phyloP scores from a whole-genome alignment of 148 eudicot genomes.

The Camellia japonica region DNA sequence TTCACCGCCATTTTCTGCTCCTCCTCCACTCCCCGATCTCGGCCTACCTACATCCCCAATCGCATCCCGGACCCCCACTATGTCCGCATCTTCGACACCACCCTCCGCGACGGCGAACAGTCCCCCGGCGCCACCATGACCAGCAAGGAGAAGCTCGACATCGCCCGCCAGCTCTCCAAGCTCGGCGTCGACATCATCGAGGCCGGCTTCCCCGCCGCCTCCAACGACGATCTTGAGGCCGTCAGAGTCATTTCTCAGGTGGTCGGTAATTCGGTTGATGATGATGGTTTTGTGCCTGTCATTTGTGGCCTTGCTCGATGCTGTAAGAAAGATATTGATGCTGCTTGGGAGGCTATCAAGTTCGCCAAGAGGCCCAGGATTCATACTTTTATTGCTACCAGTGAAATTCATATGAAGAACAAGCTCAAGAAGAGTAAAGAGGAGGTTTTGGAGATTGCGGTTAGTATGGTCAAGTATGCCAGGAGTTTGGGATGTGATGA shows the following conservation, averaged over 20 bases:
- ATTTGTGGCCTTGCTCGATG: conserved; percentile 92
- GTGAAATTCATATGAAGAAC: conserved; percentile 90
- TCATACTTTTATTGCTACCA: conserved; percentile 89
- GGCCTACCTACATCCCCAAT: conserved; percentile 67
- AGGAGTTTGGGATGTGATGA: conserved; percentile 89
- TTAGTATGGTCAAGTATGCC: conserved; percentile 80
- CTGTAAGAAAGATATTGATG: conserved; percentile 73
- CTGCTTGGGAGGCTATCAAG: conserved; percentile 87
- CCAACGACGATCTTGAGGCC: conserved; percentile 75
- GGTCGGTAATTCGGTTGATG: conserved; percentile 55
- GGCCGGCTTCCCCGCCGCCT: conserved; percentile 92
- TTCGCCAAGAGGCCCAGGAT: conserved; percentile 74
- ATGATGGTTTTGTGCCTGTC: conserved; percentile 67
- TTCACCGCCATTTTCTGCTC: conserved; percentile 23
- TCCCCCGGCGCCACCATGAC: conserved; percentile 97
- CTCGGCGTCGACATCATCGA: conserved; percentile 89
- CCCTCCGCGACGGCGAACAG: conserved; percentile 91
- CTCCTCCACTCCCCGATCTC: conserved; percentile 11
- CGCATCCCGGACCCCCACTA: conserved; percentile 71
- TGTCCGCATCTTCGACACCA: conserved; percentile 84
- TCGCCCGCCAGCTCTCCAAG: conserved; percentile 67
- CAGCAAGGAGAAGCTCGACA: conserved; percentile 74
- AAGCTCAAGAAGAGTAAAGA: conserved; percentile 76
- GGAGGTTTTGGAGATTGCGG: conserved; percentile 75
- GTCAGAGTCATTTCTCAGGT: conserved; percentile 66